Evolutionary conservation across 108 stramenopile genomes (phyloP), one percentile per base, ranked within the genome.

Genomic region (Cyclotella kingstonii): DNA sequence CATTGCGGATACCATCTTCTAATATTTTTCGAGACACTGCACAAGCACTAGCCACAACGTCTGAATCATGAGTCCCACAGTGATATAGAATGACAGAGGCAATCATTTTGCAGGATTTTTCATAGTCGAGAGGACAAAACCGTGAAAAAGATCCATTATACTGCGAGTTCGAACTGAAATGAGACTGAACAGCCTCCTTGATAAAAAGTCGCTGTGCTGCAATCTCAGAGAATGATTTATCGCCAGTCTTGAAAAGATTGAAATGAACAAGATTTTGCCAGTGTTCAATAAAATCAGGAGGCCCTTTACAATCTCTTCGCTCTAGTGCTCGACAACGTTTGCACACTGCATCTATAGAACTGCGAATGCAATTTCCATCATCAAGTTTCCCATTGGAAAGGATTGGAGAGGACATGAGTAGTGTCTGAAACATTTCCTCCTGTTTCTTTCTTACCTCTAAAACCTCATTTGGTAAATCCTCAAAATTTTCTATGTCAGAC

Each of bases 1-100:
- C 64, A 33, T 58, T 42, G 9, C 90, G 80, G 5, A 87, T 63
- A 54, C 84, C 83, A 73, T 60, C 59, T 34, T 92, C 90, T 76
- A 89, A 70, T n/a, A 88, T 71, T 31, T 63, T 63, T 15, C 76
- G 55, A 22, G 84, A 80, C 31, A 53, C 29, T 26, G n/a, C 39
- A 75, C 81, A 84, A 18, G 84, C 48, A 35, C 55, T 49, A 21
- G 63, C 10, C 19, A 71, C 48, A 43, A 33, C 30, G 8, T 43
- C 54, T 12, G 66, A 49, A 18, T 64, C 54, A n/a, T 44, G 65
- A 21, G 11, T 19, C 39, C 70, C 64, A 44, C 43, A 54, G 45
- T 84, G 83, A 49, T 84, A 76, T 14, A 88, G 14, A n/a, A 91
- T 58, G 12, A 62, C 78, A 30, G 64, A 55, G 1, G 85, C 66